Evolutionary conservation across 495 filamentous ascomycete species (phyloP).

Genomic region (Trichoderma orchidacearum): DNA sequence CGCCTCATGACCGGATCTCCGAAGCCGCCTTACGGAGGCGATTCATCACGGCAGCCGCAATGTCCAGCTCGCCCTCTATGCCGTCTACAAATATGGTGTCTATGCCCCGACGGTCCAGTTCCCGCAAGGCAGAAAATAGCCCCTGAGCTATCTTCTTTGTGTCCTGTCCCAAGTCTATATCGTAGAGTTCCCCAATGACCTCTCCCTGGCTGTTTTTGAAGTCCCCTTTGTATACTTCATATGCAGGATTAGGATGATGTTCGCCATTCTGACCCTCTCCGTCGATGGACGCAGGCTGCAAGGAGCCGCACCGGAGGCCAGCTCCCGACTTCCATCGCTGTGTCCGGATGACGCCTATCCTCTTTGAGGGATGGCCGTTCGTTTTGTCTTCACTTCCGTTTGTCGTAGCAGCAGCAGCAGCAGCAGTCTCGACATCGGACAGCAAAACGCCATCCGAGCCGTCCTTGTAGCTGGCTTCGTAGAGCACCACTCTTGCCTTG

Average conservation of each 20-base stretch:
- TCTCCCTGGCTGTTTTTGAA: conserved; percentile 10
- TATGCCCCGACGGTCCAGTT: conserved; percentile 64
- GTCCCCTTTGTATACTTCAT: conserved; percentile 19
- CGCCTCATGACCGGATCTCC: conserved; percentile 28
- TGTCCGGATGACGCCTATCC: conserved; percentile 30
- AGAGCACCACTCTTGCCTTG: conserved; percentile 73
- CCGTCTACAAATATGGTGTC: conserved; percentile 89
- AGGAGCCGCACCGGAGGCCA: conserved; percentile 10
- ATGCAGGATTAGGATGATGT: conserved; percentile 1
- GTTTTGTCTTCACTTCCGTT: neutral
- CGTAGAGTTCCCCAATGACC: conserved; percentile 26
- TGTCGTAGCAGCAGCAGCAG: neutral
- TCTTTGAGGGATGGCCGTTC: neutral
- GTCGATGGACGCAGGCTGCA: neutral
- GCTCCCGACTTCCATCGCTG: conserved; percentile 22
- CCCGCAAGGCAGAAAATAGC: conserved; percentile 75
- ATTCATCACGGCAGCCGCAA: conserved; percentile 96
- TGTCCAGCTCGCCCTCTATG: conserved; percentile 64
- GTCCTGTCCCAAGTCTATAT: conserved; percentile 52
- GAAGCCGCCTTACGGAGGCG: conserved; percentile 77
- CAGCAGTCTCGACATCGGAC: conserved; percentile 8
- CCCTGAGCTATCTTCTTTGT: conserved; percentile 65
- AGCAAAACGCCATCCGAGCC: conserved; percentile 6
- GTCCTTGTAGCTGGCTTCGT: conserved; percentile 36
- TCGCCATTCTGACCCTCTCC: neutral